Conservation (phyloP, 306 rosid species). For the Rosa rugosa region DNA sequence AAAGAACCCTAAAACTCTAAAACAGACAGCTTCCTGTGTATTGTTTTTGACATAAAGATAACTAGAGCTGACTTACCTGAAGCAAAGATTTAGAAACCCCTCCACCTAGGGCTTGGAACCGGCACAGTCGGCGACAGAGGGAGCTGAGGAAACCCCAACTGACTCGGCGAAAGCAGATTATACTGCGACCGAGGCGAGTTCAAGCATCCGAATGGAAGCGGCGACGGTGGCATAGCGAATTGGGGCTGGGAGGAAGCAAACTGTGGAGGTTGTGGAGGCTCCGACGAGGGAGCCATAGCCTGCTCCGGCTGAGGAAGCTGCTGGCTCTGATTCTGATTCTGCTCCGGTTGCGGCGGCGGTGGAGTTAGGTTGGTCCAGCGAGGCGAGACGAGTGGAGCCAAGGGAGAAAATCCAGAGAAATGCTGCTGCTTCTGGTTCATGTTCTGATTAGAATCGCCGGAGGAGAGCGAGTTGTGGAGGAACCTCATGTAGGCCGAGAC, state of each 20-base stretch:
- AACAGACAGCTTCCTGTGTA: constrained; percentile 23
- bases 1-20: constrained; percentile 27
- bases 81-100: constrained; percentile 40
- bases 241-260: constrained; percentile 27
- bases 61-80: constrained; percentile 35
- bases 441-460: constrained; percentile 45
- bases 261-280: constrained; percentile 6
- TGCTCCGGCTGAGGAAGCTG: constrained; percentile 29
- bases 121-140: constrained; percentile 92
- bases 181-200: constrained; percentile 74
- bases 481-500: constrained; percentile 84
- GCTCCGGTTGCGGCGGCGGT: constrained; percentile 25
- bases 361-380: constrained; percentile 55
- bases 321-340: neutral
- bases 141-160: constrained; percentile 78
- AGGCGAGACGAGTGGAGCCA: constrained; percentile 63
- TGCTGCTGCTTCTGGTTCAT: constrained; percentile 61
- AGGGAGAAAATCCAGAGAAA: constrained; percentile 70
- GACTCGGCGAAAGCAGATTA: constrained; percentile 66
- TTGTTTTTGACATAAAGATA: neutral
- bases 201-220: constrained; percentile 82
- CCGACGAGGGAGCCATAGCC: neutral
- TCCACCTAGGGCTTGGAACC: constrained; percentile 82
- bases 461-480: constrained; percentile 48
- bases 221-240: constrained; percentile 58